Conservation (phyloP, 352 stramenopile genomes). For the Pseudoperonospora humuli region DNA sequence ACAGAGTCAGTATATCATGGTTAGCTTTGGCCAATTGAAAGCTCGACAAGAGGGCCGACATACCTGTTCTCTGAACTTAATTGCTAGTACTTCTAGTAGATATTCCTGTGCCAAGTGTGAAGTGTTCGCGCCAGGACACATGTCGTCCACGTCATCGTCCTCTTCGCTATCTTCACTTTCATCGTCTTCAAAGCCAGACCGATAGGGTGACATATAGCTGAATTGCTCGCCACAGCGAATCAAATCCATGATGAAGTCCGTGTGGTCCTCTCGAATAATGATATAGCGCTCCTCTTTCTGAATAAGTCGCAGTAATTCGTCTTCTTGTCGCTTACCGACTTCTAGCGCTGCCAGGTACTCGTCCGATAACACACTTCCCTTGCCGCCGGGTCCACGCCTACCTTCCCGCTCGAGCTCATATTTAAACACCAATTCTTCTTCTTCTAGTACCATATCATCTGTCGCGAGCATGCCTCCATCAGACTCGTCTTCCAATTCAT, state of each 20-base stretch:
- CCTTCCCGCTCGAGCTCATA: slow-evolving; percentile 58
- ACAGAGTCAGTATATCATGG: slow-evolving; percentile 5
- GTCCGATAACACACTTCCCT: slow-evolving; percentile 40
- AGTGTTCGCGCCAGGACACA: slow-evolving; percentile 68
- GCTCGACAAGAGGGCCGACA: background rate
- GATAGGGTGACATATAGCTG: slow-evolving; percentile 50
- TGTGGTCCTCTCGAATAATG: slow-evolving; percentile 76
- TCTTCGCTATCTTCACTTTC: slow-evolving; percentile 39
- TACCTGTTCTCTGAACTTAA: slow-evolving; percentile 78
- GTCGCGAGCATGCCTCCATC: slow-evolving; percentile 33
- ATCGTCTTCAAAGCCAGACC: slow-evolving; percentile 28
- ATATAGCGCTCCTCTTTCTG: slow-evolving; percentile 79
- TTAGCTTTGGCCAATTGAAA: slow-evolving; percentile 4
- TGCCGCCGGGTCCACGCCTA: slow-evolving; percentile 11
- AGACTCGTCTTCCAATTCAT: slow-evolving; percentile 31
- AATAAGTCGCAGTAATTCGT: slow-evolving; percentile 63
- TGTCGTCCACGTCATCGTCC: slow-evolving; percentile 57
- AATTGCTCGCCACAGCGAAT: slow-evolving; percentile 75
- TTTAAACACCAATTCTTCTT: slow-evolving; percentile 65
- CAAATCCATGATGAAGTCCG: slow-evolving; percentile 74
- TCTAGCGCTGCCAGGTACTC: slow-evolving; percentile 59
- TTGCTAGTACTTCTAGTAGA: slow-evolving; percentile 64
- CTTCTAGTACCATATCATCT: slow-evolving; percentile 40
- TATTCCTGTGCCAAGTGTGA: slow-evolving; percentile 73
- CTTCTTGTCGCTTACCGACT: slow-evolving; percentile 56